Base-by-base conservation (phyloP, 257 asterid species). In the Eucommia ulmoides region DNA sequence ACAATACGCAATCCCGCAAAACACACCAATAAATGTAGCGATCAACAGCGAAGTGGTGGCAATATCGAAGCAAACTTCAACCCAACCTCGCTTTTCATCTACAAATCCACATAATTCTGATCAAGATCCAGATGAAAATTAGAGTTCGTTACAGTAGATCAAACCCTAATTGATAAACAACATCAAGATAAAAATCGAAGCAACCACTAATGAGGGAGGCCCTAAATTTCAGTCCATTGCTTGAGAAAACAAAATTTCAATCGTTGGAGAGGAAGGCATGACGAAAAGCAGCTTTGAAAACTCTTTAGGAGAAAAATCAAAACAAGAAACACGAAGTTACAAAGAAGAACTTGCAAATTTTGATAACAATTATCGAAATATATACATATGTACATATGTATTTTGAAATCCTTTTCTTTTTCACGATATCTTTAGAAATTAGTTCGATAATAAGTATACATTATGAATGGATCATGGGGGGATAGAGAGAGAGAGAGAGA, bases 61-160 rank as follows among this genome's bases (percentile, higher is more conserved):
- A 21, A 58, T 54, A 58, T 65, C 56, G 52, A 49, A 29, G 46
- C n/a, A 56, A 50, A 26, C 50, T 65, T 52, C 19, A 24, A 26
- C 48, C 41, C 56, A 45, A 17, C 10, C 7, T 23, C n/a, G 2
- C 16, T 21, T 22, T 35, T 45, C 47, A 24, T 23, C 48, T 49
- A 20, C 45, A 24, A 49, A 49, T 41, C 47, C 33, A 41, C 12
- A 51, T 51, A 60, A 57, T 33, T 45, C 64, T 61, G 65, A 63
- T 53, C 57, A 58, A 24, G 55, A 57, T 45, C 68, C 51, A 49
- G n/a, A 45, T 17, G 44, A 24, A 53, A 60, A 41, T 20, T 51
- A 42, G 54, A 45, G 57, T 33, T 50, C 45, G 18, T 25, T 65
- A 44, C 62, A 65, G 59, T 49, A 65, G 74, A 74, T 65, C 79